Conservation (phyloP, 768 basidiomycete genomes). For the Mycena vulgaris region DNA sequence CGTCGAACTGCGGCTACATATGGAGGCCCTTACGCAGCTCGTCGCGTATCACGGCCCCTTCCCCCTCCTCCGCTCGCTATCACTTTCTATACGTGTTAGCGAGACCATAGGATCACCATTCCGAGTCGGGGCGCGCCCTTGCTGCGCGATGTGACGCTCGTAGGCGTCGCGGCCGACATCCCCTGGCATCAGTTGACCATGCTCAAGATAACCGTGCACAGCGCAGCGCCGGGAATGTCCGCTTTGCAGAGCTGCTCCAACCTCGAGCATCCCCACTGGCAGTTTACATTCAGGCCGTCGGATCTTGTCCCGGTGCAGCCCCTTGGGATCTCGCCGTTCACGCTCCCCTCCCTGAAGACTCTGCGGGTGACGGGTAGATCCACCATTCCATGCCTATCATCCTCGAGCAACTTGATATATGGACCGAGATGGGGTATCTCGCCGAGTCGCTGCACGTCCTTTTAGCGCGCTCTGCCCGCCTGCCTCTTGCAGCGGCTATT, state of each 20-base stretch:
- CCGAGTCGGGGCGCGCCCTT: not conserved
- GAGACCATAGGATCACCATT: not conserved
- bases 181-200: constrained; percentile 10
- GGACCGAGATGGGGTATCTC: not conserved
- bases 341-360: not conserved
- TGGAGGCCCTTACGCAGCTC: not conserved
- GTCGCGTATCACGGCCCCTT: not conserved
- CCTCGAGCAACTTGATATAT: constrained; percentile 6
- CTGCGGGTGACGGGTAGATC: not conserved
- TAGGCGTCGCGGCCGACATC: not conserved
- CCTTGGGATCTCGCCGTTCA: not conserved
- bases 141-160: not conserved
- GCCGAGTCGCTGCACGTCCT: not conserved
- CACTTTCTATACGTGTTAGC: not conserved
- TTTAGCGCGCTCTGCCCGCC: not conserved
- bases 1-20: not conserved
- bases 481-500: not conserved
- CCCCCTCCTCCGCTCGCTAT: too few species aligned
- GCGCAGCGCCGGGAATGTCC: not conserved
- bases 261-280: not conserved
- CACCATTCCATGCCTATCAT: not conserved
- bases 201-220: not conserved
- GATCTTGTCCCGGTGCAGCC: not conserved
- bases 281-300: not conserved
- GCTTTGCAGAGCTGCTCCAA: constrained; percentile 2